Base-by-base conservation (phyloP, 306 rosid species). In the Delonix regia region DNA sequence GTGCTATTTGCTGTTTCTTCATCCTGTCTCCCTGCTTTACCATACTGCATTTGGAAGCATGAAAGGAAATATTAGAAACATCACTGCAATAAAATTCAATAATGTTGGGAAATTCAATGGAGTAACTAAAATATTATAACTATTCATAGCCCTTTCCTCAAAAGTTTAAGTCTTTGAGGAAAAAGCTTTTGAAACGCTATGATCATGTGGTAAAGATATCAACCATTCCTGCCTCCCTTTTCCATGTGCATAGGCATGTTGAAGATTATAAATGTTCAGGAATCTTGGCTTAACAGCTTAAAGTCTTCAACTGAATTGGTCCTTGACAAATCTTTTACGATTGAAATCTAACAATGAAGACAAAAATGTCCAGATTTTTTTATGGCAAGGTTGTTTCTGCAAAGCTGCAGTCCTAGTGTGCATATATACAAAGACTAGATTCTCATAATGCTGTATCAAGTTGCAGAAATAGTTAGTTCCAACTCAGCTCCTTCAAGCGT, bases 1-100 rank as follows among this genome's bases (percentile, higher is more conserved):
- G 93, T 52, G 90, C 87, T 93, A 94, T 88, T 81, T 92, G 97
- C 86, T 88, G 91, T 95, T 90, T 94, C 86, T 85, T 92, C 53
- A 94, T 81, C 85, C 86, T 85, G 76, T 82, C 84, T 16, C 89
- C 95, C 0, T 88, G 74, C 79, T 81, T 94, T 70, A 94, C 99
- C 93, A 82, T 61, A 74, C 99, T 94, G 93, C 83, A 83, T 48
- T 52, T 18, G 27, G 5, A 38, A 60, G 47, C 21, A n/a, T 47
- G 66, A 30, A 64, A 69, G 41, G 5, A 36, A 74, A 66, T 4
- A 21, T 64, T 74, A 76, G 57, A 85, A 24, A 65, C 41, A 77
- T 5, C n/a, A 77, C 30, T 34, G 48, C 33, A 13, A 64, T 78
- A 39, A 42, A 51, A 24, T 59, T 15, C 14, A 59, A 59, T 69